Evolutionary conservation across 345 rosid species (phyloP), one percentile per base, ranked within the genome.

Genomic region (Hibiscus trionum): DNA sequence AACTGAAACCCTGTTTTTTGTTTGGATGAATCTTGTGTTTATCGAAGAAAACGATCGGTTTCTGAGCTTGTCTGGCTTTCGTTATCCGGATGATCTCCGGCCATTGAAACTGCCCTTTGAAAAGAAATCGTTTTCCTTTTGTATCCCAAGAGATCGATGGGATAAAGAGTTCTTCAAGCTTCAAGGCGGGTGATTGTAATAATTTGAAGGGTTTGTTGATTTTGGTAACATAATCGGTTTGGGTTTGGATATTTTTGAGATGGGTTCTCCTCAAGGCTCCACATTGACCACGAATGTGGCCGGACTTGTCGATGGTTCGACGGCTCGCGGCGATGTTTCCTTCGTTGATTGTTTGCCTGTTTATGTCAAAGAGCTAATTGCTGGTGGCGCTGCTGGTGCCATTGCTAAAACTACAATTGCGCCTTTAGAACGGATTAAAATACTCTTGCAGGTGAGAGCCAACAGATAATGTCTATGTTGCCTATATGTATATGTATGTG

Each of bases 361-460:
- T 76, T 88, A 88, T 79, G 93, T 87, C 0, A 91, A 83, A 83
- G 97, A 90, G 76, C 96, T 94, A 63, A 88, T 94, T 71, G 97
- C 98, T 63, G 98, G 97, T 8, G 98, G 97, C 60, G 93, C 91
- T 82, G 99, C 99, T 21, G 99, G 99, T 2, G 99, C 88, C 5
- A 68, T 95, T 78, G 97, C 97, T 16, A 95, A 95, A 77, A 89
- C 97, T 73, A 91, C 92, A 6, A 88, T 95, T 77, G 99, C 97
- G 4, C 99, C 97, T 27, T 85, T 95, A 47, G 97, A 92, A 69
- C 88, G 99, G 73, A 86, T 77, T 78, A 94, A 94, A 76, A 94
- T 94, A 71, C 90, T 91, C 5, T 80, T 94, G 80, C 98, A 90
- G 98, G 98, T 94, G 47, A 44, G 72, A 80, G 55, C 44, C 44